Percentiles rank a stretch among this genome's conserved stretches.
These are phyloP conservation scores for Linnemannia zychae DNA, from an alignment of 192 early-diverging fungal species.

Conservation along the genomic window DNA sequence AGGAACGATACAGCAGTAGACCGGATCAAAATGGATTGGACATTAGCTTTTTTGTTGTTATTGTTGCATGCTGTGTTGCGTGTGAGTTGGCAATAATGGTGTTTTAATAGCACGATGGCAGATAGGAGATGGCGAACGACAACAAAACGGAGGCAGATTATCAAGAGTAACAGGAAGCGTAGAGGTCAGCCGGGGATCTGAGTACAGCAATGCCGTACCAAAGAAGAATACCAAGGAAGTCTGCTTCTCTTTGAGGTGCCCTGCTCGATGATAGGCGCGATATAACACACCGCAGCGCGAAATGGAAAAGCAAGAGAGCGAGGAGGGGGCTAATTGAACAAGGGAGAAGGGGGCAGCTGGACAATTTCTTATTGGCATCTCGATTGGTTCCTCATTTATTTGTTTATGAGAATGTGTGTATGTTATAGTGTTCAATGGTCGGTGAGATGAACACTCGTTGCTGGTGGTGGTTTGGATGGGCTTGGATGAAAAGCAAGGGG, in stretches of 20 bases:
- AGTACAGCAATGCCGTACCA: background rate
- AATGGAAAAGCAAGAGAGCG: background rate
- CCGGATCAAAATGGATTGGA: background rate
- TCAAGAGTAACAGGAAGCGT: background rate
- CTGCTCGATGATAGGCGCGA: background rate
- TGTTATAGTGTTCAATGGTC: background rate
- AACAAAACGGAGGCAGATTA: too few relatives aligned
- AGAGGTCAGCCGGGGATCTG: background rate
- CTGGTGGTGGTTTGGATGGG: background rate
- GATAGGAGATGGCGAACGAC: background rate
- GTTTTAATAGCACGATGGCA: background rate
- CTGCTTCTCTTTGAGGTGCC: too few relatives aligned
- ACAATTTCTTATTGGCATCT: constrained; percentile 6
- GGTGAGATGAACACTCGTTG: background rate
- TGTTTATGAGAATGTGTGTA: background rate
- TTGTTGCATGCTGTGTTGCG: background rate
- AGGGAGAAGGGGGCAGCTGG: background rate
- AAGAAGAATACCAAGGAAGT: background rate
- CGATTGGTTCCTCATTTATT: background rate
- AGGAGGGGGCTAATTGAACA: background rate
- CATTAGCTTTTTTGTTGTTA: background rate
- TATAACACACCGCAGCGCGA: background rate
- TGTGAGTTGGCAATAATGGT: background rate
- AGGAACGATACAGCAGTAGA: constrained; percentile 2
- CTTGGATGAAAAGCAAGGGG: too few relatives aligned